phyloP scores from a whole-genome alignment of 2,329 filamentous ascomycete genomes.

The Nannizzia gypsea region DNA sequence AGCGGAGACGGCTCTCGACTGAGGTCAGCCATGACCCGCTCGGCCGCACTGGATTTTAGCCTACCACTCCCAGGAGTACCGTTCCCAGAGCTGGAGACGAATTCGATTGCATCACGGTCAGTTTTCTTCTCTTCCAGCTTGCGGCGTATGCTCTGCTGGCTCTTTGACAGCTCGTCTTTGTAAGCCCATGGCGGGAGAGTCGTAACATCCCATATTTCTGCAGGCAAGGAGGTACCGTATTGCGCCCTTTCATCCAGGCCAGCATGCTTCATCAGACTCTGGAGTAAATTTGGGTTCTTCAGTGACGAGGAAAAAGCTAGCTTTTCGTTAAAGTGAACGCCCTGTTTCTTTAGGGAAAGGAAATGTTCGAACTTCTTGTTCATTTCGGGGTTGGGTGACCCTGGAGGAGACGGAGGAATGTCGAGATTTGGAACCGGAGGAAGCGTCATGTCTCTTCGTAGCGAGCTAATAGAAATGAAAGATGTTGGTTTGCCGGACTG shows the following conservation, averaged over 20 bases:
- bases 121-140: constrained; percentile 25
- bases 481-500: constrained; percentile 31
- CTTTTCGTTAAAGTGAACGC: constrained; percentile 53
- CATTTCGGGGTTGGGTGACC: constrained; percentile 31
- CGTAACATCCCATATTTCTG: constrained; percentile 30
- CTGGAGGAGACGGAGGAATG: constrained; percentile 37
- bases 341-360: constrained; percentile 49
- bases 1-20: constrained; percentile 14
- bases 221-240: constrained; percentile 41
- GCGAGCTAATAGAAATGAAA: constrained; percentile 38
- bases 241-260: constrained; percentile 43
- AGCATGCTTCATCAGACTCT: constrained; percentile 47
- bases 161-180: constrained; percentile 36
- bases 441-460: constrained; percentile 47
- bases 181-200: constrained; percentile 34
- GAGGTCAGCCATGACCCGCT: constrained; percentile 19
- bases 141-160: constrained; percentile 29
- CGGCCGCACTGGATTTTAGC: constrained; percentile 15
- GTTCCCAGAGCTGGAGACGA: constrained; percentile 21
- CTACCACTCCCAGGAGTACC: constrained; percentile 14
- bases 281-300: constrained; percentile 47
- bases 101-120: constrained; percentile 30
- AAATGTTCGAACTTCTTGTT: constrained; percentile 51
- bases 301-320: constrained; percentile 46
- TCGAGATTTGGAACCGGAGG: constrained; percentile 35